Evolutionary conservation across 139 green algal species (phyloP), one percentile per base, ranked within the genome.

Genomic region (Closterium sp.): DNA sequence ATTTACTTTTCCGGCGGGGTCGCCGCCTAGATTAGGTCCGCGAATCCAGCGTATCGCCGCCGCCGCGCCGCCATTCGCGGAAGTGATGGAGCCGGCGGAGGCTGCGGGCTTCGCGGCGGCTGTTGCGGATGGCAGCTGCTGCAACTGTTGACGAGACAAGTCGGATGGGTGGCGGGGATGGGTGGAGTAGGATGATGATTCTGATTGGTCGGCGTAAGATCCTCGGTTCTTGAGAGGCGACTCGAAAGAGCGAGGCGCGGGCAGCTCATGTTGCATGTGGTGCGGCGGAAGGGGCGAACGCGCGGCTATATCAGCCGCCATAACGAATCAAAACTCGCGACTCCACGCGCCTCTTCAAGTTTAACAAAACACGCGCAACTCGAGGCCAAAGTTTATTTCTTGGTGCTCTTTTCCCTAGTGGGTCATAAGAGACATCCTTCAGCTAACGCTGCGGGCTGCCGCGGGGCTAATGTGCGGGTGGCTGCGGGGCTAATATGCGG

Each of bases 1-100:
- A 29, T 32, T 93, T n/a, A 93, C 91, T 24, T 79, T 79, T 27
- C 62, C 62, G 62, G 17, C 10, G 62, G 62, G 62, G 62, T 79
- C 19, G 62, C 62, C 62, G 62, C 62, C 62, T 79, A 79, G 62
- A 24, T 24, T 24, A 22, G 62, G 62, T 24, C 62, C 62, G 11
- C 62, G 62, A 79, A 79, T 79, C 62, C 62, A 79, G 62, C 62
- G 62, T 22, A 79, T 79, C 10, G 62, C 62, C 62, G 17, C 62
- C 62, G 62, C 62, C 62, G 62, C 62, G 62, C 17, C 62, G 62
- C 17, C 17, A 79, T 3, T 0, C 19, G 62, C 62, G 13, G 62
- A 24, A 79, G 62, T 79, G 62, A 79, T 79, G 62, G 62, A 24
- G 19, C 62, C 62, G 62, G 62, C 17, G 62, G 62, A 79, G 62